Evolutionary conservation across 169 alveolate genomes (phyloP), one percentile per base, ranked within the genome.

Genomic region (Plasmodium adleri): DNA sequence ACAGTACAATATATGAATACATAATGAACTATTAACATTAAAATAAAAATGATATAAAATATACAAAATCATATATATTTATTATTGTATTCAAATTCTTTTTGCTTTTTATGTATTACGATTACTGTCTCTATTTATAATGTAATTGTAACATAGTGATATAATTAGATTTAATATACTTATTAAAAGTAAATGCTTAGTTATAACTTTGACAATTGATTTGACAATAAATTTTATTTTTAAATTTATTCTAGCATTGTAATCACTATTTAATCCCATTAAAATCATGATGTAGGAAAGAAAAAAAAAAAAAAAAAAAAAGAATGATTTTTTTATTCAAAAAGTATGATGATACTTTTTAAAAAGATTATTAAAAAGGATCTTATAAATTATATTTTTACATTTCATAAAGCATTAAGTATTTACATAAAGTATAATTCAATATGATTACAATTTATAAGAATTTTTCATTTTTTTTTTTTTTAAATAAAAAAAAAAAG

Each of bases 191-290:
- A 76, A 76, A 76, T 76, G 89, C 89, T 76, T 76, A 43, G 89
- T 63, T 76, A 76, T 28, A 50, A 76, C 89, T 76, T 76, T 76
- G 63, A 43, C 52, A 64, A 76, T 76, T 66, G 89, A 76, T 59
- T 76, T 76, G 24, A 76, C 62, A 64, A 76, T 76, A 76, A 76
- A 76, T 76, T 76, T 76, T 76, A 76, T 64, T 76, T 76, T 76
- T 32, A 76, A 76, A 59, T 64, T 76, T 76, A 76, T 76, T 76
- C 89, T 63, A 76, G 89, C 89, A 76, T 47, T 76, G 89, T 76
- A 76, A 66, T 76, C 89, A 76, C 78, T 64, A 76, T 64, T 76
- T 64, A 76, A 76, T 76, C 89, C 89, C 78, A 76, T 45, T 74
- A 76, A 76, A 76, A 76, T 76, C 89, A 76, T 76, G 63, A 76